phyloP scores from a whole-genome alignment of 108 stramenopile genomes.

The Poteriospumella lacustris region DNA sequence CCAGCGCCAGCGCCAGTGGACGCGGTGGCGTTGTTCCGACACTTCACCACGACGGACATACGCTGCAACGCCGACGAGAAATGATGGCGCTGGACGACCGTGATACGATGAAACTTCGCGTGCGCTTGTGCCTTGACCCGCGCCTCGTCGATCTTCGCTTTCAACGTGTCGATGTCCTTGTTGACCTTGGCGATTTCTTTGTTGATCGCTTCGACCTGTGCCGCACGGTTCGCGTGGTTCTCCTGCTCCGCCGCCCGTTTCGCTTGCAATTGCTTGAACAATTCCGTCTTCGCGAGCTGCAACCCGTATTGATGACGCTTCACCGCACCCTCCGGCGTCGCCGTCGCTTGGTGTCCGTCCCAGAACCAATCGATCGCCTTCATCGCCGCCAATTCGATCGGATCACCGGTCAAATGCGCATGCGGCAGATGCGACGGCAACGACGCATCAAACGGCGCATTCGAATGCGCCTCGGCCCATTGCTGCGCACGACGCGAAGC shows the following conservation, averaged over 20 bases:
- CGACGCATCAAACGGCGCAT: slow-evolving; percentile 9
- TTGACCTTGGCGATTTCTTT: not conserved
- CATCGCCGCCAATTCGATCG: slow-evolving; percentile 74
- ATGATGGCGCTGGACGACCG: slow-evolving; percentile 79
- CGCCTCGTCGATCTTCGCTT: not conserved
- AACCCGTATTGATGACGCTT: not conserved
- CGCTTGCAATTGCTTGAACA: not conserved
- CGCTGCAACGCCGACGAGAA: slow-evolving; percentile 92
- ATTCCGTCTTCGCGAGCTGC: not conserved
- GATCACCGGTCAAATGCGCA: slow-evolving; percentile 66
- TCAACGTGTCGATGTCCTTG: slow-evolving; percentile 16
- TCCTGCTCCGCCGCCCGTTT: too few species aligned
- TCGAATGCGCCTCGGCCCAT: too few species aligned
- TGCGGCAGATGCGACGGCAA: not conserved
- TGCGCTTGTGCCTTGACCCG: not conserved
- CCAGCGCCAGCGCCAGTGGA: not conserved
- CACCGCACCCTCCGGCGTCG: not conserved
- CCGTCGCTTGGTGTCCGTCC: slow-evolving; percentile 51
- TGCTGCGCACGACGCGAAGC: too few species aligned
- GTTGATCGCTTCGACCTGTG: too few species aligned
- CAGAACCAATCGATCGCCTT: slow-evolving; percentile 70
- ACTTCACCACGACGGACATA: slow-evolving; percentile 83
- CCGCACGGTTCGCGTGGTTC: too few species aligned
- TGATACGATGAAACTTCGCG: not conserved
- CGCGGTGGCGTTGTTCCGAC: not conserved